Evolutionary conservation across 805 yeast species (phyloP).

Genomic region (Kodamaea sagamina): DNA sequence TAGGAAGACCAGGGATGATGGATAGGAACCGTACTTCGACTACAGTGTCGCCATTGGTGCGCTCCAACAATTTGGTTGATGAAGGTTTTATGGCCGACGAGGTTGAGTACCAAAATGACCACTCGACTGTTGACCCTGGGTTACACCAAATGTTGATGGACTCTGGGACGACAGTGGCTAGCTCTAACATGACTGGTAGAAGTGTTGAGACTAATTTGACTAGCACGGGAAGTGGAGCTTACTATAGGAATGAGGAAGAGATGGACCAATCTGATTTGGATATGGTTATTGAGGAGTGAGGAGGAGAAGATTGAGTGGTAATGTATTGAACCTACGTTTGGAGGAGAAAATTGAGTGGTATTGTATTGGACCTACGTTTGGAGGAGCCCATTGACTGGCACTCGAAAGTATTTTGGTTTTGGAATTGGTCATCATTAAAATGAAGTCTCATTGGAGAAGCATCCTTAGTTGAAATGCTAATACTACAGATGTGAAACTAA

Average conservation of each 20-base stretch:
- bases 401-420: too few relatives aligned
- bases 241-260: slow-evolving; percentile 21
- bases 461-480: too few relatives aligned
- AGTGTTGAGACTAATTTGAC: slow-evolving; percentile 22
- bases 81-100: slow-evolving; percentile 52
- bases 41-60: slow-evolving; percentile 8
- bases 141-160: slow-evolving; percentile 21
- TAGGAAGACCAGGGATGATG: slow-evolving; percentile 3
- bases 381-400: too few relatives aligned
- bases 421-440: too few relatives aligned
- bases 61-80: slow-evolving; percentile 22
- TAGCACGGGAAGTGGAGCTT: neutral
- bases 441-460: too few relatives aligned
- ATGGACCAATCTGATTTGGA: slow-evolving; percentile 42
- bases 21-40: slow-evolving; percentile 1
- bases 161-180: slow-evolving; percentile 6
- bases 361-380: too few relatives aligned
- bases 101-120: slow-evolving; percentile 47
- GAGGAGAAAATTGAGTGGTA: too few relatives aligned
- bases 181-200: slow-evolving; percentile 19
- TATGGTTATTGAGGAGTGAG: slow-evolving; percentile 44
- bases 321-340: too few relatives aligned
- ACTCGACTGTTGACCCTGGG: slow-evolving; percentile 25
- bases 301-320: too few relatives aligned
- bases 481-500: too few relatives aligned